Percentiles rank a stretch among this genome's conserved stretches.
Conservation (phyloP, 495 filamentous ascomycete species). For the Podospora tetraspora region DNA sequence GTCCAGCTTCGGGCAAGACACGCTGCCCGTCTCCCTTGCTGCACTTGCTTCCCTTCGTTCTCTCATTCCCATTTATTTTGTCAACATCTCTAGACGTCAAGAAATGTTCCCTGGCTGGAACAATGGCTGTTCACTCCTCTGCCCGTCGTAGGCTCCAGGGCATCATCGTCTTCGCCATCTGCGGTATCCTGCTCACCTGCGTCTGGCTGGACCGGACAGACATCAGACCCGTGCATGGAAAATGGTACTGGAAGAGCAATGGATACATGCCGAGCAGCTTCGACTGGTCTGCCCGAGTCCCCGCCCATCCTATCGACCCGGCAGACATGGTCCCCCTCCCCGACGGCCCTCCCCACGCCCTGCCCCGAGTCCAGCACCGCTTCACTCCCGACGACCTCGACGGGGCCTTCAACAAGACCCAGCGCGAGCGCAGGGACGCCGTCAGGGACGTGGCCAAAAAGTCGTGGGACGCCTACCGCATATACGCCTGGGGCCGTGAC, state of each 20-base stretch:
- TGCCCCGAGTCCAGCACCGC: slow-evolving; percentile 39
- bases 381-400: slow-evolving; percentile 33
- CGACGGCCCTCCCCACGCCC: slow-evolving; percentile 26
- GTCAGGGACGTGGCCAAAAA: slow-evolving; percentile 64
- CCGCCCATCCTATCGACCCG: slow-evolving; percentile 32
- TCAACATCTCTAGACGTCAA: not conserved
- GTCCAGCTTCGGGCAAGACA: not conserved
- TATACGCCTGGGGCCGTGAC: slow-evolving; percentile 69
- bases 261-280: slow-evolving; percentile 32
- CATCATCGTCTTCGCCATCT: slow-evolving; percentile 18
- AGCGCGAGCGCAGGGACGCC: slow-evolving; percentile 24
- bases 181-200: slow-evolving; percentile 22
- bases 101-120: slow-evolving; percentile 22
- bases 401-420: slow-evolving; percentile 27
- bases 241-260: not conserved
- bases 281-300: slow-evolving; percentile 38
- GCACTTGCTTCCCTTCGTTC: not conserved
- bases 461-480: slow-evolving; percentile 70
- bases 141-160: slow-evolving; percentile 23
- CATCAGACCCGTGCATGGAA: not conserved
- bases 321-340: slow-evolving; percentile 30
- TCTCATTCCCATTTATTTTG: not conserved
- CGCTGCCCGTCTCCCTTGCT: not conserved
- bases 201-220: slow-evolving; percentile 8
- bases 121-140: slow-evolving; percentile 23